A percentile compares a stretch with the other conserved stretches of the same genome.
These are phyloP conservation scores for Lepraria neglecta DNA, from an alignment of 495 filamentous ascomycete species.

Conservation along the genomic window DNA sequence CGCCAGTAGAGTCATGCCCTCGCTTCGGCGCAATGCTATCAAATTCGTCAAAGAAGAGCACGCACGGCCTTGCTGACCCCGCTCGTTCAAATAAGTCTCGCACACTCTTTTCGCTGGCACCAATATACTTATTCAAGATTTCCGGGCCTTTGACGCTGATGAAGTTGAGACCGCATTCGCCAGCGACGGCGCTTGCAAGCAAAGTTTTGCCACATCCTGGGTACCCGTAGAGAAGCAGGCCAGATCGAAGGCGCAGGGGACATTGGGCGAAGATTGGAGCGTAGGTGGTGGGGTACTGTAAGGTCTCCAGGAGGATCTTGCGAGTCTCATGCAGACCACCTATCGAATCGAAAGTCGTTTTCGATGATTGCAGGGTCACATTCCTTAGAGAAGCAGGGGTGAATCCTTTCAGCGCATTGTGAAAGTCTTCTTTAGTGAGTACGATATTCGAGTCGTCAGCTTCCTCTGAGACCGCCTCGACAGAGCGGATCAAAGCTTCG, in stretches of 20 bases:
- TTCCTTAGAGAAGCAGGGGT: constrained; percentile 90
- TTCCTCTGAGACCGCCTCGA: constrained; percentile 33
- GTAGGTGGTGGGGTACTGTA: constrained; percentile 96
- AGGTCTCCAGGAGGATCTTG: constrained; percentile 79
- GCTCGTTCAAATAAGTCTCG: constrained; percentile 92
- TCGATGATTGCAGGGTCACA: constrained; percentile 84
- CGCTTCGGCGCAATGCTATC: constrained; percentile 95
- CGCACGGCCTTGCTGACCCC: constrained; percentile 78
- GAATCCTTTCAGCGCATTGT: constrained; percentile 78
- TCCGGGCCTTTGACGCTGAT: constrained; percentile 97
- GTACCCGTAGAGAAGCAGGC: constrained; percentile 86
- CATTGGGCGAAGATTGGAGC: constrained; percentile 96
- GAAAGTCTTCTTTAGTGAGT: constrained; percentile 68
- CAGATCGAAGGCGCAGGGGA: constrained; percentile 84
- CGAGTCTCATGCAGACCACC: constrained; percentile 82
- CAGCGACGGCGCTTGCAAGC: constrained; percentile 85
- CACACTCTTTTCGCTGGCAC: constrained; percentile 89
- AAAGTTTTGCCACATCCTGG: constrained; percentile 96
- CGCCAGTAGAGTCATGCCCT: constrained; percentile 92
- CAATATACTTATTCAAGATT: constrained; percentile 97
- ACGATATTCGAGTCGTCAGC: constrained; percentile 43
- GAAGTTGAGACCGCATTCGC: constrained; percentile 95
- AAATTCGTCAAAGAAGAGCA: constrained; percentile 98
- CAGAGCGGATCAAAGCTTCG: constrained; percentile 78
- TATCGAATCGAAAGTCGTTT: constrained; percentile 82